Base-by-base conservation (phyloP, 176 grass and related monocot species). In the Pontederia crassipes region DNA sequence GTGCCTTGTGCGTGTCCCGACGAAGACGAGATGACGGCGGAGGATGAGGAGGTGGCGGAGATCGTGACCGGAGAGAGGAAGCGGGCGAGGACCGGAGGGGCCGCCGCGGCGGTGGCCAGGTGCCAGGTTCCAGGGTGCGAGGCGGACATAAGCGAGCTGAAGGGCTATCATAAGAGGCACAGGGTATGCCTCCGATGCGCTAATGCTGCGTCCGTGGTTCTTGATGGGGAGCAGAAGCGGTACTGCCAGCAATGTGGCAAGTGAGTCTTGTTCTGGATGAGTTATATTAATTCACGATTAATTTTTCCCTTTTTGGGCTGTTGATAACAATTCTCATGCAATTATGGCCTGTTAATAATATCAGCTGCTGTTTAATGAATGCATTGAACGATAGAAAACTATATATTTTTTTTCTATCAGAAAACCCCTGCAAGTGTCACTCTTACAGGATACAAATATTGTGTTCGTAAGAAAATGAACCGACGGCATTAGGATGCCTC, bases 171-270 rank as follows among this genome's bases (percentile, higher is more conserved):
- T 66, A 78, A 79, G 57, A 75, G 93, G 45, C 93, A 98, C 48
- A 73, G 93, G 9, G 93, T 98, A 15, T 98, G 93, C 48, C 67
- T 98, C 61, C 72, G 74, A 4, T 98, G 93, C 29, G 84, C 93
- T 8, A 83, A 85, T 40, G 62, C 84, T n/a, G 48, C 81, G 14
- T 51, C 72, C 2, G 93, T 98, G 49, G 55, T 74, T 70, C 77
- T 98, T 18, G 82, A 86, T 12, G 79, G 72, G 6, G 61, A 81
- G 58, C 81, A 79, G 62, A 98, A 92, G 66, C 81, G 93, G 0
- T 98, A 98, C 46, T 92, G 93, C 70, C 93, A 98, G 77, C 84
- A 98, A 81, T 98, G 93, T 62, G 93, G 93, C 79, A 98, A 98
- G 93, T 98, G 73, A 92, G 93, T 17, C 45, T 51, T 11, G 10